phyloP scores from a whole-genome alignment of 768 basidiomycete genomes.

The Stropharia rugosoannulata region DNA sequence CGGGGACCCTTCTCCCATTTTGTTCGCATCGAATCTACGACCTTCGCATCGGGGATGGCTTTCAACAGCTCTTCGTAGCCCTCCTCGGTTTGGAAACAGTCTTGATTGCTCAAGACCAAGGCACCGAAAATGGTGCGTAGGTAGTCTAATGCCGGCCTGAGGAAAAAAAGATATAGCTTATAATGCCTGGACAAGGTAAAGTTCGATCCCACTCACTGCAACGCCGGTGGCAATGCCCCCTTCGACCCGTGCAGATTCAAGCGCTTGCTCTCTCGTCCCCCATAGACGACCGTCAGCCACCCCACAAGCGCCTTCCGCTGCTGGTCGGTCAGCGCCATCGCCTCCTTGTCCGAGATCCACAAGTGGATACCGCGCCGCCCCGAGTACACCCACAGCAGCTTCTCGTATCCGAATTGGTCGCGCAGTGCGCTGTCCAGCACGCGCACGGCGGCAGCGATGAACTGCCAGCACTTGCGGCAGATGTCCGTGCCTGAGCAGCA shows the following conservation, averaged over 20 bases:
- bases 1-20: conserved; percentile 60
- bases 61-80: conserved; percentile 76
- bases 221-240: conserved; percentile 64
- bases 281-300: conserved; percentile 82
- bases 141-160: conserved; percentile 44
- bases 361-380: conserved; percentile 97
- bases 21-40: conserved; percentile 45
- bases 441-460: conserved; percentile 89
- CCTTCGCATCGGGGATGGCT: conserved; percentile 65
- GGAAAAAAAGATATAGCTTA: not conserved
- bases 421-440: conserved; percentile 79
- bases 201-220: conserved; percentile 50
- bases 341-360: conserved; percentile 92
- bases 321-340: conserved; percentile 89
- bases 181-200: not conserved
- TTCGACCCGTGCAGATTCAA: conserved; percentile 62
- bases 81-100: conserved; percentile 70
- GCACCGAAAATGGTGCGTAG: conserved; percentile 59
- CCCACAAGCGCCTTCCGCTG: conserved; percentile 85
- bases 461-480: conserved; percentile 92
- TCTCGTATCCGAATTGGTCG: conserved; percentile 87
- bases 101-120: conserved; percentile 79
- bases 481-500: conserved; percentile 92
- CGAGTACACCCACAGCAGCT: conserved; percentile 97
- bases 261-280: conserved; percentile 81